These are phyloP conservation scores for Deinandra increscens DNA, from an alignment of 129 eudicot species.

Conservation along the genomic window DNA sequence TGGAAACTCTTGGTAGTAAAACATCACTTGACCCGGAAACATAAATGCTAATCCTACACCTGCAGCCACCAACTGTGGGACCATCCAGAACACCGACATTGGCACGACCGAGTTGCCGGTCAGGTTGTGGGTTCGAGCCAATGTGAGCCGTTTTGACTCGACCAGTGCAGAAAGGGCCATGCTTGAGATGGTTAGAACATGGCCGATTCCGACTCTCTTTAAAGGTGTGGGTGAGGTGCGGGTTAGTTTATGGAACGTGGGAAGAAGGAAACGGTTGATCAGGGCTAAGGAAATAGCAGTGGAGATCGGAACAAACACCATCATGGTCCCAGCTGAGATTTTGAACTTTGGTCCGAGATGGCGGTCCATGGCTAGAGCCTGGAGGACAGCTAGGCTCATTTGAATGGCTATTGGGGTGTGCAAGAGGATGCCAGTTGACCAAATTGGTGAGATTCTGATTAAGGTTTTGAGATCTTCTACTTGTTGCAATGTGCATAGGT, in stretches of 20 bases:
- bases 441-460: constrained; percentile 42
- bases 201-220: constrained; percentile 65
- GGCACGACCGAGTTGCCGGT: constrained; percentile 20
- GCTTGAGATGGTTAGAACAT: constrained; percentile 43
- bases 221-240: constrained; percentile 36
- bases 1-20: constrained; percentile 70
- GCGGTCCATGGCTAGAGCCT: constrained; percentile 62
- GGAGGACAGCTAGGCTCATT: constrained; percentile 48
- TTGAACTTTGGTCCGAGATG: constrained; percentile 39
- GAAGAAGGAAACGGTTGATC: constrained; percentile 39
- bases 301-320: constrained; percentile 39
- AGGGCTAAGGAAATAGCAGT: constrained; percentile 34
- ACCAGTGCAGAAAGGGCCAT: constrained; percentile 63
- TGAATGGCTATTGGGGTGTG: constrained; percentile 50
- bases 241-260: constrained; percentile 36
- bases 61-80: constrained; percentile 40
- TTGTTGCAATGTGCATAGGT: constrained; percentile 44
- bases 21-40: constrained; percentile 56
- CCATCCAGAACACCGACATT: constrained; percentile 64
- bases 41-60: constrained; percentile 66
- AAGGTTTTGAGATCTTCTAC: constrained; percentile 54
- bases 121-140: constrained; percentile 25
- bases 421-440: constrained; percentile 52
- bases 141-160: constrained; percentile 49
- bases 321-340: constrained; percentile 52